Evolutionary conservation across 2,329 filamentous ascomycete species (phyloP).

Genomic region (Daldinia eschscholtzii): DNA sequence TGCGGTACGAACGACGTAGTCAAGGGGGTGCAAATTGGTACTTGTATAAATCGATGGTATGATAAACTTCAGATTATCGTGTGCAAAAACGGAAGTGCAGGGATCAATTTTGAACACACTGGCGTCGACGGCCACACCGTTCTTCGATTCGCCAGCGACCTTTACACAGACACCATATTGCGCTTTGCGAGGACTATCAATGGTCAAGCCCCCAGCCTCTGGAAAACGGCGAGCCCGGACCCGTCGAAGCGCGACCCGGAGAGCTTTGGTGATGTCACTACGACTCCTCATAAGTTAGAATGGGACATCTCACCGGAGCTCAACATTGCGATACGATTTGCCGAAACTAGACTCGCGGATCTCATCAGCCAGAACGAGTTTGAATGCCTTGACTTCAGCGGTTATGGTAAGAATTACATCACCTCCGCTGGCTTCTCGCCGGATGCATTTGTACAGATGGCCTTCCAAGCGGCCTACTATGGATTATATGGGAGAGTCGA

Average conservation of each 20-base stretch:
- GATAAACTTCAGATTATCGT: conserved; percentile 99
- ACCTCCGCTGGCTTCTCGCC: conserved; percentile 97
- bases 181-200: conserved; percentile 97
- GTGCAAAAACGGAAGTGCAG: conserved; percentile 97
- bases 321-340: conserved; percentile 90
- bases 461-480: conserved; percentile 98
- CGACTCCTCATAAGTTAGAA: conserved; percentile 93
- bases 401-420: conserved; percentile 97
- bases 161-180: conserved; percentile 98
- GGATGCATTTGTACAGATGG: conserved; percentile 98
- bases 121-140: conserved; percentile 98
- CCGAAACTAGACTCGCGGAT: conserved; percentile 93
- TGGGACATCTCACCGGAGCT: conserved; percentile 98
- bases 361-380: conserved; percentile 98
- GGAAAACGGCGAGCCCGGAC: conserved; percentile 91
- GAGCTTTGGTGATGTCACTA: conserved; percentile 93
- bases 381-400: conserved; percentile 86
- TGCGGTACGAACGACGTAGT: conserved; percentile 94
- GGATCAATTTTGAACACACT: conserved; percentile 99
- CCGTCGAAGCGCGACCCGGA: conserved; percentile 91
- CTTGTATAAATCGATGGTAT: conserved; percentile 98
- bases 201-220: conserved; percentile 89
- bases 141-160: conserved; percentile 92
- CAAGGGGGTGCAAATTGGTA: conserved; percentile 94
- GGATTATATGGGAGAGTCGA: conserved; percentile 94